These are phyloP conservation scores for Rubroshorea leprosula DNA, from an alignment of 345 rosid genomes.

Conservation along the genomic window DNA sequence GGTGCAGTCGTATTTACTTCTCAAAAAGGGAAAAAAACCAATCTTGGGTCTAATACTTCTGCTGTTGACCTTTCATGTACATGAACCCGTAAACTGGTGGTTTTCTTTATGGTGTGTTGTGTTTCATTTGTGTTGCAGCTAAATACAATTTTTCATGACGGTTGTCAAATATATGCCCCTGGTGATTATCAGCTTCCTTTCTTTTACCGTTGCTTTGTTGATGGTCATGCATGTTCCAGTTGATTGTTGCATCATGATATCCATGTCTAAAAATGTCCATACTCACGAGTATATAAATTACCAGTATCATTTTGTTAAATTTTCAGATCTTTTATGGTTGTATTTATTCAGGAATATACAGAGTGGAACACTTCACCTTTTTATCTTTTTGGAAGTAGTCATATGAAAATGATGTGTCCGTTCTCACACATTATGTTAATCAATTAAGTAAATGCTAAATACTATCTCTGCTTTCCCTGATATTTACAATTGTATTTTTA, in stretches of 20 bases:
- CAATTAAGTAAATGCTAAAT: too few relatives aligned
- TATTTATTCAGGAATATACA: too few relatives aligned
- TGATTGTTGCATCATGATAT: conserved; percentile 6
- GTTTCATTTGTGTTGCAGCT: conserved; percentile 40
- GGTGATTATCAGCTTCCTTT: conserved; percentile 32
- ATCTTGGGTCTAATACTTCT: background rate
- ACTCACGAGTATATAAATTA: too few relatives aligned
- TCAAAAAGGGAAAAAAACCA: background rate
- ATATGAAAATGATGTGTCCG: too few relatives aligned
- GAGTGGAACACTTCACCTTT: too few relatives aligned
- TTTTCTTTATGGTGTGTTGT: background rate
- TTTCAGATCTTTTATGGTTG: too few relatives aligned
- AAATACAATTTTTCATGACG: conserved; percentile 83
- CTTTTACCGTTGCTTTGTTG: background rate
- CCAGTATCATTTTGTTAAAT: too few relatives aligned
- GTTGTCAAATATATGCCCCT: conserved; percentile 81
- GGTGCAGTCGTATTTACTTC: too few relatives aligned
- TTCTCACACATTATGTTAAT: too few relatives aligned
- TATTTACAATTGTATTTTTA: too few relatives aligned
- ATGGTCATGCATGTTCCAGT: background rate
- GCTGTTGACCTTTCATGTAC: background rate
- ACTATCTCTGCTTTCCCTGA: too few relatives aligned
- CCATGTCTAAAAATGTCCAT: background rate
- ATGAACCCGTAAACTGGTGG: background rate
- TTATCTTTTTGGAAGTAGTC: too few relatives aligned